Conservation (phyloP, 176 grass and related monocot genomes). For the Panicum miliaceum region DNA sequence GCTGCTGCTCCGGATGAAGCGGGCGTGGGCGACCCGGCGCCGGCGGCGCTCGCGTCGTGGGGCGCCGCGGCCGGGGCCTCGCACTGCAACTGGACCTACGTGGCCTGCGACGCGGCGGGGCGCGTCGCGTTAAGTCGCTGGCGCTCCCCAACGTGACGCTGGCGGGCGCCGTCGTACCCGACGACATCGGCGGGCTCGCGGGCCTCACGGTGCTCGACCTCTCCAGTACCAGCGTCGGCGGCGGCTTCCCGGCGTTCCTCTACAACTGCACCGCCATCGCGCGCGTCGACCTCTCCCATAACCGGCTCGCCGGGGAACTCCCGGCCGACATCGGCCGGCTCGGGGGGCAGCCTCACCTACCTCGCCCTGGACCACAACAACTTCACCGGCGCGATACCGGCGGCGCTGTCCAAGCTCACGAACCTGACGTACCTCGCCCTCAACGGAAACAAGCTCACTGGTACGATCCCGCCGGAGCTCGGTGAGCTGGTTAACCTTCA, state of each 20-base stretch:
- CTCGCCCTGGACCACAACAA: slow-evolving; percentile 41
- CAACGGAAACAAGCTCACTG: slow-evolving; percentile 53
- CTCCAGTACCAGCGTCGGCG: slow-evolving; percentile 55
- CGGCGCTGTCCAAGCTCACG: slow-evolving; percentile 28
- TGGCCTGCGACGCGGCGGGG: slow-evolving; percentile 28
- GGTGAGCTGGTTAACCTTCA: slow-evolving; percentile 55
- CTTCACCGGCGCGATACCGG: slow-evolving; percentile 38
- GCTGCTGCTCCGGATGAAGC: slow-evolving; percentile 43
- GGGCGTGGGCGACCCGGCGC: slow-evolving; percentile 50
- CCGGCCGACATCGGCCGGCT: slow-evolving; percentile 53
- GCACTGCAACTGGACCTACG: slow-evolving; percentile 42
- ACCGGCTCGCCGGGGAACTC: slow-evolving; percentile 52
- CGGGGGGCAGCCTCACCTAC: background rate
- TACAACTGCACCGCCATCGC: slow-evolving; percentile 53
- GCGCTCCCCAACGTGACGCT: slow-evolving; percentile 39
- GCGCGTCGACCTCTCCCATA: slow-evolving; percentile 40
- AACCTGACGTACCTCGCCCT: slow-evolving; percentile 49
- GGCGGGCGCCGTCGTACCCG: slow-evolving; percentile 45
- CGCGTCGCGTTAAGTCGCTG: slow-evolving; percentile 49
- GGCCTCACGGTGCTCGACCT: slow-evolving; percentile 60
- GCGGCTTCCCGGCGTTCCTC: slow-evolving; percentile 57
- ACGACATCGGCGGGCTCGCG: slow-evolving; percentile 53
- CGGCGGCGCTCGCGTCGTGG: slow-evolving; percentile 46
- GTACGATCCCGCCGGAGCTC: slow-evolving; percentile 54
- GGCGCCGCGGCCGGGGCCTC: background rate